Conservation (phyloP, 371 early-diverging fungal genomes). For the Mucor plumbeus region DNA sequence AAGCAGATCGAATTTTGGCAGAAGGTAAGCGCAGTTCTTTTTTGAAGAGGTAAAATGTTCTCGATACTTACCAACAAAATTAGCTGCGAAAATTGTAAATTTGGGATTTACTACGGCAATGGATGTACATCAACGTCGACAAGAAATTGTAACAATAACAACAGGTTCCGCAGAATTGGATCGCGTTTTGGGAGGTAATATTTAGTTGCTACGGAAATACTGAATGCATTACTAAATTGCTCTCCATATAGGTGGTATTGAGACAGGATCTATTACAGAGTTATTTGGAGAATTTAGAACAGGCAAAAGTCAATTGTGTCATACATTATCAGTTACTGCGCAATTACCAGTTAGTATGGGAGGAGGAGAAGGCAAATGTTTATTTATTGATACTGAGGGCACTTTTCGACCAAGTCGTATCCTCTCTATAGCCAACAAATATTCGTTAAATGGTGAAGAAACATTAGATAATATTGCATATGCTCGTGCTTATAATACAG, state of each 20-base stretch:
- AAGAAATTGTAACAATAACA: constrained; percentile 87
- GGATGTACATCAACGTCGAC: constrained; percentile 89
- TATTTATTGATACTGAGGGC: constrained; percentile 99
- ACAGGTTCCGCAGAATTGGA: constrained; percentile 98
- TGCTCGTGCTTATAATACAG: constrained; percentile 97
- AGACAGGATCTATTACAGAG: constrained; percentile 99
- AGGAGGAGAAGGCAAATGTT: constrained; percentile 95
- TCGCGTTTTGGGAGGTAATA: constrained; percentile 87
- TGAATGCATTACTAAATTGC: constrained; percentile 85
- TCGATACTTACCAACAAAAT: neutral
- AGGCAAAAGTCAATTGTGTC: constrained; percentile 99
- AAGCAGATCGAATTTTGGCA: constrained; percentile 96
- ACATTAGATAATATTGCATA: constrained; percentile 96
- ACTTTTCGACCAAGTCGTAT: constrained; percentile 97
- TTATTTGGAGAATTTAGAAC: constrained; percentile 99
- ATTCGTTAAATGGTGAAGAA: constrained; percentile 84
- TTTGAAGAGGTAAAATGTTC: neutral
- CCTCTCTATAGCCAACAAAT: constrained; percentile 88
- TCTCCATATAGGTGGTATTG: constrained; percentile 82
- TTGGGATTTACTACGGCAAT: constrained; percentile 99
- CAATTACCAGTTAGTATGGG: constrained; percentile 91
- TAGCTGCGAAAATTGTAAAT: constrained; percentile 93
- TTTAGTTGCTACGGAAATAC: constrained; percentile 93
- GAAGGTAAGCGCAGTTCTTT: constrained; percentile 70
- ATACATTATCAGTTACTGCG: constrained; percentile 97